A percentile compares a stretch with the other conserved stretches of the same genome.
Evolutionary conservation across 2,329 filamentous ascomycete species (phyloP).

Genomic region (Aspergillus uvarum): DNA sequence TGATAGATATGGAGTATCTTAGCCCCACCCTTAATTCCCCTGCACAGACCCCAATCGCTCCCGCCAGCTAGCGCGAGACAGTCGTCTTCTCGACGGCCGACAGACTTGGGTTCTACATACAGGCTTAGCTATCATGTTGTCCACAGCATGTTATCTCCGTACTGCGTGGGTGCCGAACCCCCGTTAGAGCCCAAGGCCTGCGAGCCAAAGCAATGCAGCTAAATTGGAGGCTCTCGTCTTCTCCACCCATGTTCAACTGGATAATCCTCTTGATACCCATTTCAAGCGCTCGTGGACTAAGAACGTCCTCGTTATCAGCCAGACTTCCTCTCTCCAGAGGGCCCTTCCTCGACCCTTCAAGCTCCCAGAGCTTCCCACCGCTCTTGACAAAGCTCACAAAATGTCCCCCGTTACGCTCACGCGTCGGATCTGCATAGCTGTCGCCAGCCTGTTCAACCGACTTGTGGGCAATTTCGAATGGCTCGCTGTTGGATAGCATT

Average conservation of each 20-base stretch:
- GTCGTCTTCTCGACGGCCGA: no score
- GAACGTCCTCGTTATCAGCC: slow-evolving; percentile 30
- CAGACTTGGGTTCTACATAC: no score
- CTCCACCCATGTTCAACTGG: neutral
- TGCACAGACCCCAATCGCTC: no score
- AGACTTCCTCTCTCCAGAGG: slow-evolving; percentile 31
- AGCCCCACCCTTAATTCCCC: no score
- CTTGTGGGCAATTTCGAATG: slow-evolving; percentile 28
- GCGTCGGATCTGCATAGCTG: slow-evolving; percentile 2
- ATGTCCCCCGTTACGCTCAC: slow-evolving; percentile 16
- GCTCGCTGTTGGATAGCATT: slow-evolving; percentile 48
- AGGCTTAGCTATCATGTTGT: no score
- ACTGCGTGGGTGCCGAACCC: no score
- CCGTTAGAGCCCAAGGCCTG: neutral
- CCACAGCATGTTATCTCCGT: no score
- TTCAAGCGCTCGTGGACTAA: slow-evolving; percentile 30
- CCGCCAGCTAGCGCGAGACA: no score
- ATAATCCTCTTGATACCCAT: neutral
- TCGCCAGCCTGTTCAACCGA: slow-evolving; percentile 8
- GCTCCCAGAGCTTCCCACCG: slow-evolving; percentile 36
- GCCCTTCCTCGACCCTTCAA: slow-evolving; percentile 34
- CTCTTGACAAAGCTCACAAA: slow-evolving; percentile 38
- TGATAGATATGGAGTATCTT: no score
- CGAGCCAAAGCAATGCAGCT: neutral
- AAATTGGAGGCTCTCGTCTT: neutral